phyloP scores from a whole-genome alignment of 208 protist species.

The Crithidia thermophila region DNA sequence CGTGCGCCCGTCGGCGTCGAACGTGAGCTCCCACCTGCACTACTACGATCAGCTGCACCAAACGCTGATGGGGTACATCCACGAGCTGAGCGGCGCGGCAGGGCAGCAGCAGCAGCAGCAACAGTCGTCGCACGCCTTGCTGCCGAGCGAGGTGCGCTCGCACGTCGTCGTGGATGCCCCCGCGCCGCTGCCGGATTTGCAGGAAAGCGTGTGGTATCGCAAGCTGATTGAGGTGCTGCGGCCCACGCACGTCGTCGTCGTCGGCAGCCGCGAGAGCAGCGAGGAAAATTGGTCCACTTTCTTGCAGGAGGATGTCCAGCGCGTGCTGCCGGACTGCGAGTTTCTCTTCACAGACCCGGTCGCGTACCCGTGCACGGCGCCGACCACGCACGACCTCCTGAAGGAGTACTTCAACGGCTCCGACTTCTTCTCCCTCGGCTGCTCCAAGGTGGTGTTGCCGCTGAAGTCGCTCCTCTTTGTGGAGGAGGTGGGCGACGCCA shows the following conservation, averaged over 20 bases:
- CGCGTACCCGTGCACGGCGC: slow-evolving; percentile 22
- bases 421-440: slow-evolving; percentile 51
- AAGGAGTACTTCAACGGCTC: slow-evolving; percentile 78
- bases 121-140: slow-evolving; percentile 5
- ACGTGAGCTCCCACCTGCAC: slow-evolving; percentile 45
- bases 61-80: slow-evolving; percentile 38
- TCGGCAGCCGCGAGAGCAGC: slow-evolving; percentile 42
- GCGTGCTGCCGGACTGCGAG: slow-evolving; percentile 70
- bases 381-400: slow-evolving; percentile 32
- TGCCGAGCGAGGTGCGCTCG: slow-evolving; percentile 16
- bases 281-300: slow-evolving; percentile 68
- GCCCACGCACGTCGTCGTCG: slow-evolving; percentile 78
- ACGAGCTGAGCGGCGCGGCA: slow-evolving; percentile 33
- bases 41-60: slow-evolving; percentile 71
- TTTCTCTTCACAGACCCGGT: slow-evolving; percentile 49
- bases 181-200: slow-evolving; percentile 49
- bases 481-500: slow-evolving; percentile 27
- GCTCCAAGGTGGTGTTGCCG: slow-evolving; percentile 77
- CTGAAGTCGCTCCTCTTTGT: slow-evolving; percentile 56
- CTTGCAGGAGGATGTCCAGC: slow-evolving; percentile 80
- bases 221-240: slow-evolving; percentile 67
- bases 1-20: slow-evolving; percentile 36
- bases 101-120: slow-evolving; percentile 1
- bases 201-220: slow-evolving; percentile 75
- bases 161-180: slow-evolving; percentile 78